Percentiles rank a stretch among this genome's conserved stretches.
Evolutionary conservation across 2,329 filamentous ascomycete genomes (phyloP).

Genomic region (Colletotrichum sp.): DNA sequence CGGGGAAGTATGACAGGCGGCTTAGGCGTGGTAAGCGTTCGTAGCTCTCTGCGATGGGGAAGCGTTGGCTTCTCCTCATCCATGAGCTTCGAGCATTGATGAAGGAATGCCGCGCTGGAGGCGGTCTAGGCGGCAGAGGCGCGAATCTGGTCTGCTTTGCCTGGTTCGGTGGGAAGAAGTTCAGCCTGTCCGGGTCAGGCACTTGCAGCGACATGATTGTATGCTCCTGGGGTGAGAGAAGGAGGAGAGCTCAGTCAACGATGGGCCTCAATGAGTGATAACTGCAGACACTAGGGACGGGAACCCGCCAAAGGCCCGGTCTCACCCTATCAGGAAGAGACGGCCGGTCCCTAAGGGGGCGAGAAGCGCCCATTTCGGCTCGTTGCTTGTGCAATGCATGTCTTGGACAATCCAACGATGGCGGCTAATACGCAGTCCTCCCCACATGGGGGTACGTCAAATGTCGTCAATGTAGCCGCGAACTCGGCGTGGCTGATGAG

Average conservation of each 20-base stretch:
- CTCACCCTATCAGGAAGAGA: constrained; percentile 3
- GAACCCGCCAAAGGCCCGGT: not conserved
- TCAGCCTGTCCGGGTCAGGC: constrained; percentile 11
- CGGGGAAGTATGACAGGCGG: constrained; percentile 17
- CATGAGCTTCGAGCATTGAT: constrained; percentile 13
- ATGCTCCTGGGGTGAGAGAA: not conserved
- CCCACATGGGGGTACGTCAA: constrained; percentile 1
- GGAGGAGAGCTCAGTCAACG: not conserved
- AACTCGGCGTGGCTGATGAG: constrained; percentile 6
- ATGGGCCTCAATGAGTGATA: constrained; percentile 18
- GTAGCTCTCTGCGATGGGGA: not conserved
- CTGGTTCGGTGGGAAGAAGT: not conserved
- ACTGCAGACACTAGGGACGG: constrained; percentile 3
- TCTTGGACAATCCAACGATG: not conserved
- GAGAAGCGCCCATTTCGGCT: constrained; percentile 1
- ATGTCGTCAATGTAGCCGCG: not conserved
- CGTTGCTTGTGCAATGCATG: constrained; percentile 4
- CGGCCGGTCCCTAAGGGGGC: not conserved
- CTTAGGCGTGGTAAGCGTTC: constrained; percentile 11
- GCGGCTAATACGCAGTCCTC: not conserved
- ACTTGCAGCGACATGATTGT: constrained; percentile 16
- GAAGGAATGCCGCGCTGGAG: not conserved
- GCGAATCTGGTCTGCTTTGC: constrained; percentile 19
- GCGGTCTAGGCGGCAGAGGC: constrained; percentile 7
- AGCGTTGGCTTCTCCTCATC: constrained; percentile 15